Base-by-base conservation (phyloP, 208 protist species). In the Lotmaria passim region DNA sequence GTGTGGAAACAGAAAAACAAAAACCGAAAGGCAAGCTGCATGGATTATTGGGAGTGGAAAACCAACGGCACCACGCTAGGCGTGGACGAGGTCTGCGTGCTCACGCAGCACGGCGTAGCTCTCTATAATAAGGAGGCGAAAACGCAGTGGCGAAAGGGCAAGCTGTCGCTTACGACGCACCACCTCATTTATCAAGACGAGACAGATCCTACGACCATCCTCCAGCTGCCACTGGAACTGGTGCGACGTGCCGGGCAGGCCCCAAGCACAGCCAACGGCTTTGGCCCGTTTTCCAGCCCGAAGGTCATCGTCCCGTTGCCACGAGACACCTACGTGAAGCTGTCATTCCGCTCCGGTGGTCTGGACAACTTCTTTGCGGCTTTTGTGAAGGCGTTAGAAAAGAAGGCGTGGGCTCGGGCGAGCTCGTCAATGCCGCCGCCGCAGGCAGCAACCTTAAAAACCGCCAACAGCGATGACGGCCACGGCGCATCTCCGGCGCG, bases 251-350 rank as follows among this genome's bases (percentile, higher is more conserved):
- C 83, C 3, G 79, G 78, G 3, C 52, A 68, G 53, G 33, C 56
- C 30, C 78, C 85, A 19, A 85, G 59, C 33, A 57, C 65, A 7
- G 75, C 68, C 6, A 65, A 47, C 12, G 78, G 83, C 17, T 81
- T 78, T 51, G 75, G 70, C 0, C 62, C 53, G 24, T 87, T 91
- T 56, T 78, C 68, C 15, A 83, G 79, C 66, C 71, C 86, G 31
- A 95, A 93, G 62, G 77, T 95, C 14, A 53, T 83, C 17, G 41
- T 92, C 10, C 85, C 79, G 3, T 68, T 95, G 10, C 85, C 87
- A 0, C 57, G 51, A n/a, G 57, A 67, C 21, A 56, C 52, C 36
- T 85, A 73, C 56, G 66, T 81, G 24, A 80, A 86, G 26, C 68
- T 93, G 14, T 87, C 83, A 19, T 93, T 95, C 64, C 68, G 75